Evolutionary conservation across 176 grass and related monocot species (phyloP).

Genomic region (Typha latifolia): DNA sequence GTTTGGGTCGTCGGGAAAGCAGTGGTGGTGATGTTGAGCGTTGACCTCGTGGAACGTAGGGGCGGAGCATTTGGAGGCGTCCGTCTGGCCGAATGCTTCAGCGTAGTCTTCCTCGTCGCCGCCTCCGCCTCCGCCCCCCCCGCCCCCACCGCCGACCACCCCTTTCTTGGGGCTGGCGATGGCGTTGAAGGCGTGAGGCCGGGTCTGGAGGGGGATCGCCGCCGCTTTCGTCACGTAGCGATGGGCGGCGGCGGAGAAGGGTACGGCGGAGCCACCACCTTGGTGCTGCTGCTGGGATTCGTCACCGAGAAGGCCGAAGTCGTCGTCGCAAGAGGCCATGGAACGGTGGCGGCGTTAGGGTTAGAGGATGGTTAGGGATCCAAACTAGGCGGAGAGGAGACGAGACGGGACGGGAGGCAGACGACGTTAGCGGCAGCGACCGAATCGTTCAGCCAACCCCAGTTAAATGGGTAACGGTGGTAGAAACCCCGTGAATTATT

Average conservation of each 20-base stretch:
- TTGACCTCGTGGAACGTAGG: not conserved
- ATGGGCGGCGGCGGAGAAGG: constrained; percentile 21
- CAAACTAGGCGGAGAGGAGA: not conserved
- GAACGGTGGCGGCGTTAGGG: constrained; percentile 15
- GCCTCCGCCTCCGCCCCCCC: not conserved
- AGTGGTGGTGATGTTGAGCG: constrained; percentile 10
- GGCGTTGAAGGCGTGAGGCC: not conserved
- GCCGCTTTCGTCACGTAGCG: constrained; percentile 15
- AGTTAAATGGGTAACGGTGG: constrained; percentile 10
- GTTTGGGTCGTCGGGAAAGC: constrained; percentile 8
- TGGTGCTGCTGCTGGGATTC: constrained; percentile 30
- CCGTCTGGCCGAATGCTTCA: constrained; percentile 15
- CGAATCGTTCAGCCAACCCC: not conserved
- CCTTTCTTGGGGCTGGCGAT: constrained; percentile 10
- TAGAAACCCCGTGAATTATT: not conserved
- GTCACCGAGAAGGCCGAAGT: constrained; percentile 67
- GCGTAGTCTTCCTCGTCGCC: constrained; percentile 12
- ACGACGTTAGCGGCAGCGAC: constrained; percentile 14
- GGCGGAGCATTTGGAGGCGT: constrained; percentile 15
- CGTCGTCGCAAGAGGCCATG: constrained; percentile 91
- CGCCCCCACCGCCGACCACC: not conserved
- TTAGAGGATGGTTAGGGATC: constrained; percentile 12
- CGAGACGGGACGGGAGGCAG: constrained; percentile 25
- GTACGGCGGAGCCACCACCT: not conserved
- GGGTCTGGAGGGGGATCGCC: constrained; percentile 9